Percentiles rank a stretch among this genome's conserved stretches.
These are phyloP conservation scores for Saccharomycopsis vini DNA, from an alignment of 805 yeast genomes.

Conservation along the genomic window DNA sequence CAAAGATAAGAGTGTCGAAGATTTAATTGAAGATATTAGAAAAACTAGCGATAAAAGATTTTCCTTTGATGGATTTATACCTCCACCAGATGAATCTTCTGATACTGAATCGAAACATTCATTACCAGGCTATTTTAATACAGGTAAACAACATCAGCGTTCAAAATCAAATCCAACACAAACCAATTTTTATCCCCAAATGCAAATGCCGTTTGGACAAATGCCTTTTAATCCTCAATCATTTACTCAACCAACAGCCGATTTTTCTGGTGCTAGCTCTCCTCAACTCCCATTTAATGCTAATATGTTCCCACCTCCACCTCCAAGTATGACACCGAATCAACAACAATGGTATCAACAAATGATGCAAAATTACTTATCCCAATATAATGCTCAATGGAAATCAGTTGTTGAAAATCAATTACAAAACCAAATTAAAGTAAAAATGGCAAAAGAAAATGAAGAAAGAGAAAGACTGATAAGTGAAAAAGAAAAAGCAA, in stretches of 20 bases:
- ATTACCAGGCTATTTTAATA: slow-evolving; percentile 5
- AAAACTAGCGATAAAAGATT: neutral
- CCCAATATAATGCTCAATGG: slow-evolving; percentile 13
- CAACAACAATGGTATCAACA: slow-evolving; percentile 14
- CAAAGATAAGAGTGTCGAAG: slow-evolving; percentile 6
- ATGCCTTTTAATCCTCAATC: no score
- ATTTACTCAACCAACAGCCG: no score
- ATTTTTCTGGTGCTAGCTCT: no score
- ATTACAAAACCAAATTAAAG: slow-evolving; percentile 20
- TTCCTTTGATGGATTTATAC: slow-evolving; percentile 6
- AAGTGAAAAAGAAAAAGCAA: slow-evolving; percentile 11
- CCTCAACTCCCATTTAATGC: slow-evolving; percentile 5
- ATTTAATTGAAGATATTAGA: slow-evolving; percentile 9
- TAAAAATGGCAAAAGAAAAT: slow-evolving; percentile 8
- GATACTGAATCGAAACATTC: slow-evolving; percentile 13
- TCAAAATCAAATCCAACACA: neutral
- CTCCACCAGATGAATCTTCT: slow-evolving; percentile 6
- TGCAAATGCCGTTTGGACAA: no score
- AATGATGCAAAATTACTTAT: slow-evolving; percentile 9
- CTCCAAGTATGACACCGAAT: slow-evolving; percentile 9
- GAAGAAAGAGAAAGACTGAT: slow-evolving; percentile 1
- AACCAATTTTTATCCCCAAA: no score
- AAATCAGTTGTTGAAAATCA: slow-evolving; percentile 21
- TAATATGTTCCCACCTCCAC: slow-evolving; percentile 4
- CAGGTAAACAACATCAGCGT: neutral